Conservation (phyloP, 176 grass and related monocot species). For the Oropetium thomaeum region DNA sequence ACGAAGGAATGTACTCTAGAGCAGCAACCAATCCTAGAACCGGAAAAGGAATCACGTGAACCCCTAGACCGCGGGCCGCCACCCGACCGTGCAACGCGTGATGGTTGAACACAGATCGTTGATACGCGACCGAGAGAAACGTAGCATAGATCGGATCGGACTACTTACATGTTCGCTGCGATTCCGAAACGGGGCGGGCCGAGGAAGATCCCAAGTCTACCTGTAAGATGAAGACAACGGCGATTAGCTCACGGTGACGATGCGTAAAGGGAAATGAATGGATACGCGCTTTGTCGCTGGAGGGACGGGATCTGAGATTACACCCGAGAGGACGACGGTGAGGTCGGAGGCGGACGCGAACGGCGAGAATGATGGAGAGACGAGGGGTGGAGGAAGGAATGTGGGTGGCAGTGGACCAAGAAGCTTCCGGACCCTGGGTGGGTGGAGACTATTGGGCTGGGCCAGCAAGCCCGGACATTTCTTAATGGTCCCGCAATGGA, state of each 20-base stretch:
- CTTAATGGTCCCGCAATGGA: neutral
- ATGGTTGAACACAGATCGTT: neutral
- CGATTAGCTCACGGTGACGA: neutral
- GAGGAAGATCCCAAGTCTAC: constrained; percentile 7
- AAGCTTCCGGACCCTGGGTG: constrained; percentile 12
- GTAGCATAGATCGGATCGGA: neutral
- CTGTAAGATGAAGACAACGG: neutral
- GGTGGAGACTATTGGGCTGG: constrained; percentile 9
- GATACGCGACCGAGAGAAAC: neutral
- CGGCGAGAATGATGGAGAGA: constrained; percentile 7
- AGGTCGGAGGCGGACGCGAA: neutral
- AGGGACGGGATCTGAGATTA: constrained; percentile 24
- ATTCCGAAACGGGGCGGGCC: neutral
- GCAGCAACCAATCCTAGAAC: neutral
- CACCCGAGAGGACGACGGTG: constrained; percentile 7
- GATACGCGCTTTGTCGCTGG: neutral
- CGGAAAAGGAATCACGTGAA: neutral
- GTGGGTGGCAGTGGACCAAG: neutral
- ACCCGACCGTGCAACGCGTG: neutral
- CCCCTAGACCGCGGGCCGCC: neutral
- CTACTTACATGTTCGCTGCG: constrained; percentile 42
- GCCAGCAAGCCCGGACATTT: neutral
- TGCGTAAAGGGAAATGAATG: neutral
- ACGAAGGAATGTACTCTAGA: neutral
- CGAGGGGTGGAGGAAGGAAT: neutral